Percentiles rank a stretch among this genome's conserved stretches.
These are phyloP conservation scores for Fusarium chaquense DNA, from an alignment of 2,329 filamentous ascomycete genomes.

Conservation along the genomic window DNA sequence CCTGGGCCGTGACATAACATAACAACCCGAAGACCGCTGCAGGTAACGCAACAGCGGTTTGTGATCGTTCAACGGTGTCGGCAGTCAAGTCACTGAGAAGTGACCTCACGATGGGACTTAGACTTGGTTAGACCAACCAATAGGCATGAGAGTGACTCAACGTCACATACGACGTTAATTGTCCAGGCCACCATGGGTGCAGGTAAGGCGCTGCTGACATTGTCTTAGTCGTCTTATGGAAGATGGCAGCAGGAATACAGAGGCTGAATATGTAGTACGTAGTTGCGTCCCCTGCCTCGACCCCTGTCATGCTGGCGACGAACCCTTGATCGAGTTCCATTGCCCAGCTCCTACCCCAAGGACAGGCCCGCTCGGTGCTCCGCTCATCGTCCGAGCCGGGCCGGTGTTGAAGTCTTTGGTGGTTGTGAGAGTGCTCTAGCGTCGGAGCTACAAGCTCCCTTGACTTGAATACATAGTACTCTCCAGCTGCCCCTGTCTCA, in stretches of 20 bases:
- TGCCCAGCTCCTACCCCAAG: conserved; percentile 23
- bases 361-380: conserved; percentile 42
- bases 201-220: conserved; percentile 23
- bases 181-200: conserved; percentile 21
- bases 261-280: conserved; percentile 21
- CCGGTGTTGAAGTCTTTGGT: conserved; percentile 39
- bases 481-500: conserved; percentile 27
- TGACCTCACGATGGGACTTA: conserved; percentile 9
- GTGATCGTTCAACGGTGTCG: conserved; percentile 11
- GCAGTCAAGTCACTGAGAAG: conserved; percentile 23
- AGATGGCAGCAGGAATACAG: conserved; percentile 31
- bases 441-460: conserved; percentile 34
- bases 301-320: conserved; percentile 27
- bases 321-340: conserved; percentile 32
- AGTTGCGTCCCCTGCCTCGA: conserved; percentile 15
- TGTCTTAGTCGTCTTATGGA: conserved; percentile 19
- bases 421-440: conserved; percentile 33
- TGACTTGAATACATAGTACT: conserved; percentile 24
- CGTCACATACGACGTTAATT: conserved; percentile 7
- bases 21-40: conserved; percentile 10
- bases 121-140: conserved; percentile 17
- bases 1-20: conserved; percentile 14
- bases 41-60: conserved; percentile 14
- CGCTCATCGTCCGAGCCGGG: conserved; percentile 47
- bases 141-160: conserved; percentile 9